Conservation (phyloP, 306 rosid species). For the Alnus glutinosa region DNA sequence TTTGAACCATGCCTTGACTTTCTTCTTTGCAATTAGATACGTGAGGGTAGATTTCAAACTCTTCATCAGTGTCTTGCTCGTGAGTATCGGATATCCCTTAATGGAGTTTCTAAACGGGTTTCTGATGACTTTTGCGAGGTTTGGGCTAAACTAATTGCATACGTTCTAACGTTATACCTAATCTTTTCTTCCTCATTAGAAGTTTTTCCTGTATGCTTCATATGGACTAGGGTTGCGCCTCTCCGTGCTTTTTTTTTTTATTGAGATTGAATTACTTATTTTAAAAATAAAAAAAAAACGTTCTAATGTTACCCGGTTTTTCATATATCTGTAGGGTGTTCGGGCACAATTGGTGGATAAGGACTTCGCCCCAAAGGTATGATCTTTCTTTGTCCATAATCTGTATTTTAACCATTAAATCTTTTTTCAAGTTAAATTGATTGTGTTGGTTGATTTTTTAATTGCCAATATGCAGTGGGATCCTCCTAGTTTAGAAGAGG, state of each 20-base stretch:
- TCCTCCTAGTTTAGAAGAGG: slow-evolving; percentile 69
- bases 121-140: slow-evolving; percentile 87
- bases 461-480: slow-evolving; percentile 73
- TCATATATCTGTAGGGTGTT: slow-evolving; percentile 58
- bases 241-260: no score
- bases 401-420: not conserved
- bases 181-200: no score
- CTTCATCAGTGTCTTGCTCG: slow-evolving; percentile 86
- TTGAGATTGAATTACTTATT: no score
- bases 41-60: slow-evolving; percentile 91
- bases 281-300: not conserved
- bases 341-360: slow-evolving; percentile 82
- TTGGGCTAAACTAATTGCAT: slow-evolving; percentile 25
- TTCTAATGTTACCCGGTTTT: slow-evolving; percentile 7
- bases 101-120: slow-evolving; percentile 52
- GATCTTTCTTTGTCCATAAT: slow-evolving; percentile 13
- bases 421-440: not conserved
- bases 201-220: no score
- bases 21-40: slow-evolving; percentile 54
- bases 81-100: slow-evolving; percentile 72
- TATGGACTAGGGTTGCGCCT: no score
- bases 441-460: slow-evolving; percentile 5
- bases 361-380: slow-evolving; percentile 93
- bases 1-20: slow-evolving; percentile 25
- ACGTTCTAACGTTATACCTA: slow-evolving; percentile 6